Percentiles rank a stretch among this genome's conserved stretches.
Conservation (phyloP, 2,329 filamentous ascomycete genomes). For the Alternaria conjuncta region DNA sequence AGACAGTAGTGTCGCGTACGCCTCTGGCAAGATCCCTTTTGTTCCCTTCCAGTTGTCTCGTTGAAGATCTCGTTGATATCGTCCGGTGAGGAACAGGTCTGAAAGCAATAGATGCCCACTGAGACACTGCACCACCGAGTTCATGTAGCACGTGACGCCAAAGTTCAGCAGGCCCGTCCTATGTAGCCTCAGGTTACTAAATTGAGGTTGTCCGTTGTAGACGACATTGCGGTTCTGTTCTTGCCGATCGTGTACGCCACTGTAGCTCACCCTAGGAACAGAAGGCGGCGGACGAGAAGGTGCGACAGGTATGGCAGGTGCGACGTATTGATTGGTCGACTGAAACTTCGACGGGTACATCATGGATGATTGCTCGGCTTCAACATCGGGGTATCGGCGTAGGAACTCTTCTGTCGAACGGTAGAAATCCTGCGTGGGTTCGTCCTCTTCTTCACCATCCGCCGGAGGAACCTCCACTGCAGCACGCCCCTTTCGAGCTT, state of each 20-base stretch:
- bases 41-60: constrained; percentile 69
- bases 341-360: constrained; percentile 50
- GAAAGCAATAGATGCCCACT: constrained; percentile 71
- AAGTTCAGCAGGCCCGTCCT: constrained; percentile 80
- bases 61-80: constrained; percentile 65
- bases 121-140: constrained; percentile 84
- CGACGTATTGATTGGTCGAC: constrained; percentile 56
- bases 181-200: constrained; percentile 59
- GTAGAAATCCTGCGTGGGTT: constrained; percentile 53
- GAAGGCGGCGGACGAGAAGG: constrained; percentile 66
- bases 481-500: constrained; percentile 71
- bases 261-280: constrained; percentile 72
- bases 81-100: constrained; percentile 70
- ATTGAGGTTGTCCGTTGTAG: constrained; percentile 55
- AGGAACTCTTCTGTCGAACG: constrained; percentile 84
- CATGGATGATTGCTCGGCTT: constrained; percentile 63
- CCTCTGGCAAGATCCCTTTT: constrained; percentile 66
- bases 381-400: constrained; percentile 75
- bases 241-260: constrained; percentile 72
- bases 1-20: constrained; percentile 66
- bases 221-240: constrained; percentile 45
- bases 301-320: constrained; percentile 62
- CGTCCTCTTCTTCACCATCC: constrained; percentile 41
- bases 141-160: constrained; percentile 87
- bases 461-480: constrained; percentile 43